Evolutionary conservation across 495 filamentous ascomycete species (phyloP), one percentile per base, ranked within the genome.

Genomic region (Xylaria longipes): DNA sequence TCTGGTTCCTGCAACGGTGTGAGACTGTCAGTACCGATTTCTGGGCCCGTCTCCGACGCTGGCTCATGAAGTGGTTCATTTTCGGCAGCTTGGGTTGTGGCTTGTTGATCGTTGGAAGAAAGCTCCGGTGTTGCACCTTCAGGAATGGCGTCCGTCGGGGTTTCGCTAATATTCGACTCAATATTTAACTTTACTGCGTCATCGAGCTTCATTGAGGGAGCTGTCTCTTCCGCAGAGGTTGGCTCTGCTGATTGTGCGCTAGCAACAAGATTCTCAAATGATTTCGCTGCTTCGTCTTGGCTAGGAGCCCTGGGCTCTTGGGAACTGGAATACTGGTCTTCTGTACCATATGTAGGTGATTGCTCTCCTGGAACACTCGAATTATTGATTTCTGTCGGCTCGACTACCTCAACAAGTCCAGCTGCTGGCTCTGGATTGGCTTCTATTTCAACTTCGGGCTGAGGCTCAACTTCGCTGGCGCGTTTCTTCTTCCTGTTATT

Each of bases 401-500:
- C 35, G 25, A 22, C n/a, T 11, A n/a, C 22, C 2, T 63, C 43
- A 15, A 14, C 15, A 31, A 39, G 41, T 31, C 17, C 25, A 41
- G 33, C 31, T 57, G 33, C 61, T 57, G 61, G 52, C 11, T 77
- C 73, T 57, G 50, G 27, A 35, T 71, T 46, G 27, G 33, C 37
- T 60, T 5, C 35, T 39, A 43, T 35, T 33, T 66, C 58, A n/a
- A 48, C 12, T 57, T 64, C 29, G 29, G 69, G 72, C 48, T 73
- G 65, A 50, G 64, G 39, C 46, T 72, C 76, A 6, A 65, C 35
- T 60, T 73, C 73, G 11, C 62, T 60, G 46, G 71, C 63, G 31
- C 45, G 52, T 69, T 84, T 81, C 57, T 77, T 77, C 54, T 70
- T 73, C 58, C 57, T 71, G 43, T 45, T 25, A 41, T 65, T 71